These are phyloP conservation scores for Daucus carota DNA, from an alignment of 129 eudicot species.

Conservation along the genomic window DNA sequence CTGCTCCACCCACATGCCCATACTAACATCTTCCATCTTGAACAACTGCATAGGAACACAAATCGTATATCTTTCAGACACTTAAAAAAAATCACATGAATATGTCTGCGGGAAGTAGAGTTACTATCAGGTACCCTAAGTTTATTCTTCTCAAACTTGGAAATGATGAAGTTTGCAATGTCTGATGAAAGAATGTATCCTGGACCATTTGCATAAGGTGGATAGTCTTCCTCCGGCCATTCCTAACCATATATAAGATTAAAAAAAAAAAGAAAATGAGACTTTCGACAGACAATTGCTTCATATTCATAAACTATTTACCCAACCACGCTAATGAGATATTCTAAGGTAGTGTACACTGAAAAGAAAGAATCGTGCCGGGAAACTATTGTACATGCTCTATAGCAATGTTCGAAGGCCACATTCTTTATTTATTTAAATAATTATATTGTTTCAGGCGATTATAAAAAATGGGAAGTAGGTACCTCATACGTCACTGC, in stretches of 20 bases:
- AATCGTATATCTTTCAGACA: not conserved
- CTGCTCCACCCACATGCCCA: constrained; percentile 41
- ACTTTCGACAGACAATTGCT: not conserved
- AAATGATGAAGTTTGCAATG: constrained; percentile 59
- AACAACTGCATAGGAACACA: constrained; percentile 23
- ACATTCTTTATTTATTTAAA: not conserved
- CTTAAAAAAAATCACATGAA: not conserved
- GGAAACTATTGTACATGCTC: not conserved
- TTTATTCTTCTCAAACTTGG: constrained; percentile 67
- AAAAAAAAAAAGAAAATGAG: no score
- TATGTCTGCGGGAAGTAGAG: not conserved
- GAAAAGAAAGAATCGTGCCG: not conserved
- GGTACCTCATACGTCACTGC: constrained; percentile 72
- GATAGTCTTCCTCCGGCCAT: constrained; percentile 93
- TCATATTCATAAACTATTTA: not conserved
- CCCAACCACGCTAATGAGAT: not conserved
- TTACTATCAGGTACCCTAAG: constrained; percentile 38
- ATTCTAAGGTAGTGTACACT: not conserved
- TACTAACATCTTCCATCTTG: constrained; percentile 52
- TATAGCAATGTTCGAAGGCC: not conserved
- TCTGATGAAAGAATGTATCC: constrained; percentile 84
- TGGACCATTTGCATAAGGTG: constrained; percentile 91
- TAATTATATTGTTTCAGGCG: not conserved
- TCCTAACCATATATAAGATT: constrained; percentile 37
- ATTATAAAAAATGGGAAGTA: not conserved